These are phyloP conservation scores for Pugionium dolabratum DNA, from an alignment of 345 rosid species.

Conservation along the genomic window DNA sequence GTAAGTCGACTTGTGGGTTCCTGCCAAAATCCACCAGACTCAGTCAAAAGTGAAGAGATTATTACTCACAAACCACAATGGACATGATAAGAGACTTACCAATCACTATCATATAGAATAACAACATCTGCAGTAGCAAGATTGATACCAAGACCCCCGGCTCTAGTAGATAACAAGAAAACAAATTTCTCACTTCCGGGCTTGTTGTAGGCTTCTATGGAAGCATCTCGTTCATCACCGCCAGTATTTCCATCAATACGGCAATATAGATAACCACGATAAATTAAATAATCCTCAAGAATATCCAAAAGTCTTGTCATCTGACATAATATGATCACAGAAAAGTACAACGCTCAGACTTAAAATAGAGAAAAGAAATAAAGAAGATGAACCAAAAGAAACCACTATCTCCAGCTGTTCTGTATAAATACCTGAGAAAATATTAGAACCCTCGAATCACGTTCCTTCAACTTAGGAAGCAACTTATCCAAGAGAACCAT, in stretches of 20 bases:
- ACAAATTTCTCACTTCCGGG: conserved; percentile 99
- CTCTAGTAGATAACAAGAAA: conserved; percentile 96
- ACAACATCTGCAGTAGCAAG: conserved; percentile 99
- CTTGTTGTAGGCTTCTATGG: conserved; percentile 89
- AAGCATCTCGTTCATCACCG: conserved; percentile 99
- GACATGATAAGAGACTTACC: conserved; percentile 51
- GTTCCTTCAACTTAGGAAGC: conserved; percentile 96
- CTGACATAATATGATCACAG: conserved; percentile 43
- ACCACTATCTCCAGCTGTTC: conserved; percentile 15
- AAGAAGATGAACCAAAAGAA: conserved; percentile 14
- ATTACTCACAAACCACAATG: conserved; percentile 4
- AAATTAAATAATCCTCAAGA: conserved; percentile 96
- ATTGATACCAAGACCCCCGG: conserved; percentile 99
- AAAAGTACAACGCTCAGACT: conserved; percentile 26
- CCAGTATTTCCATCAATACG: conserved; percentile 99
- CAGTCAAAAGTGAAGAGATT: conserved; percentile 24
- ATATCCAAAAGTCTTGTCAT: conserved; percentile 99
- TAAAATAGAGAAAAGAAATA: conserved; percentile 14
- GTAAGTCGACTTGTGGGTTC: conserved; percentile 99
- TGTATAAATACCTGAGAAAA: conserved; percentile 80
- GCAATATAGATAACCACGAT: conserved; percentile 82
- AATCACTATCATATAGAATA: conserved; percentile 97
- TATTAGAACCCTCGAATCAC: conserved; percentile 98
- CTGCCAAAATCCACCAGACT: conserved; percentile 48
- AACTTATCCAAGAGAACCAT: conserved; percentile 98